phyloP scores from a whole-genome alignment of 345 rosid genomes.

The Eucalyptus marginata region DNA sequence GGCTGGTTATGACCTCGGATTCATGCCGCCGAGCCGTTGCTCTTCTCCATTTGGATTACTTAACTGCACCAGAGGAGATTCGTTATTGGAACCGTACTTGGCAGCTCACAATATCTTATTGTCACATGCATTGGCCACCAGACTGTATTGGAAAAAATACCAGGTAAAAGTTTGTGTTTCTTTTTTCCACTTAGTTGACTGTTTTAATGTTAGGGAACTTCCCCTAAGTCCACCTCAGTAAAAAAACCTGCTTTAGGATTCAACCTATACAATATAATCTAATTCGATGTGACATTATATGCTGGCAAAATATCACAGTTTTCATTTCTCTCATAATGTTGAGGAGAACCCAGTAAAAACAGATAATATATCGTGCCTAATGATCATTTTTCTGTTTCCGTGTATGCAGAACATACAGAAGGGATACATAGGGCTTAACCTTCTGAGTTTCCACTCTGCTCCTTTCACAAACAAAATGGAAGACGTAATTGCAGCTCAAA shows the following conservation, averaged over 20 bases:
- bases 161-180: slow-evolving; percentile 15
- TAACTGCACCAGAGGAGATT: slow-evolving; percentile 35
- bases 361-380: not conserved
- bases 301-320: not conserved
- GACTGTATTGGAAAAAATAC: slow-evolving; percentile 43
- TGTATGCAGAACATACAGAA: slow-evolving; percentile 20
- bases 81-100: slow-evolving; percentile 57
- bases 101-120: slow-evolving; percentile 58
- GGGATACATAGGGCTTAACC: slow-evolving; percentile 22
- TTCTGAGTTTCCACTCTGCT: not conserved
- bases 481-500: slow-evolving; percentile 16
- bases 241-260: not conserved
- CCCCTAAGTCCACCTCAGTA: not conserved
- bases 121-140: slow-evolving; percentile 66
- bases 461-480: slow-evolving; percentile 18
- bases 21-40: slow-evolving; percentile 17
- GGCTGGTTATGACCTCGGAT: slow-evolving; percentile 19
- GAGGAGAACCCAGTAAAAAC: not conserved
- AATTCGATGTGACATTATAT: not conserved
- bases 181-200: not conserved
- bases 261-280: not conserved
- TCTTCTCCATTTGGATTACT: slow-evolving; percentile 12
- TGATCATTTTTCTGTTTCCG: not conserved
- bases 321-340: not conserved
- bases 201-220: not conserved